These are phyloP conservation scores for Rhizophora mangle DNA, from an alignment of 345 rosid genomes.

Conservation along the genomic window DNA sequence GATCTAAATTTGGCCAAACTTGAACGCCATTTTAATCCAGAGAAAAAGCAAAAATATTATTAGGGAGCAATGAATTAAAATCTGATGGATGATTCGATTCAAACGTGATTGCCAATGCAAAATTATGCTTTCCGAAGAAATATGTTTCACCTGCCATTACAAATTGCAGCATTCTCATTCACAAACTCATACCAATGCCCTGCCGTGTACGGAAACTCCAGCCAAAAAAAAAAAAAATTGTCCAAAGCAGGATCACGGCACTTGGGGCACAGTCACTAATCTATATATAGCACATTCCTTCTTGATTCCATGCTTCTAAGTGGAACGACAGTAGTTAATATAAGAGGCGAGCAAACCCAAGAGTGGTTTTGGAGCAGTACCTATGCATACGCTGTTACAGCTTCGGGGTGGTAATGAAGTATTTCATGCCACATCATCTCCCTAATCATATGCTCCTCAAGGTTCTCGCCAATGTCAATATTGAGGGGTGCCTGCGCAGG, in stretches of 20 bases:
- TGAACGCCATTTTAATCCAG: no score
- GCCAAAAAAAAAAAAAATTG: slow-evolving; percentile 5
- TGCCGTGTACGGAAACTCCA: background rate
- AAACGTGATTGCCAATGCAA: no score
- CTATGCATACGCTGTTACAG: background rate
- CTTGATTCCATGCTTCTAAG: slow-evolving; percentile 4
- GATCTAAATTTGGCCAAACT: no score
- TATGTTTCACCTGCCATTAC: no score
- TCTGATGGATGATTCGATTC: no score
- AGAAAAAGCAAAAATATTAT: no score
- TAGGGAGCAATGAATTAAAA: no score
- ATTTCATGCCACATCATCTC: slow-evolving; percentile 35
- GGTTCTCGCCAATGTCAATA: slow-evolving; percentile 27
- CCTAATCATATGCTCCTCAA: slow-evolving; percentile 26
- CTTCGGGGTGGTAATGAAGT: slow-evolving; percentile 29
- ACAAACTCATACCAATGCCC: slow-evolving; percentile 16
- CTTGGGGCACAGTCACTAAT: slow-evolving; percentile 8
- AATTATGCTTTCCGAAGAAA: no score
- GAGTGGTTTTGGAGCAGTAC: slow-evolving; percentile 1
- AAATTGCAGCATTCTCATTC: slow-evolving; percentile 16
- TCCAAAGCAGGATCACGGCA: slow-evolving; percentile 16
- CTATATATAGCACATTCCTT: background rate
- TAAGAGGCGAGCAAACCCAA: no score
- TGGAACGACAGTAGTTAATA: background rate
- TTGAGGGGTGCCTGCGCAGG: slow-evolving; percentile 23